A percentile compares a stretch with the other conserved stretches of the same genome.
Conservation (phyloP, 75 land plant genomes). For the Cryptomeria japonica region DNA sequence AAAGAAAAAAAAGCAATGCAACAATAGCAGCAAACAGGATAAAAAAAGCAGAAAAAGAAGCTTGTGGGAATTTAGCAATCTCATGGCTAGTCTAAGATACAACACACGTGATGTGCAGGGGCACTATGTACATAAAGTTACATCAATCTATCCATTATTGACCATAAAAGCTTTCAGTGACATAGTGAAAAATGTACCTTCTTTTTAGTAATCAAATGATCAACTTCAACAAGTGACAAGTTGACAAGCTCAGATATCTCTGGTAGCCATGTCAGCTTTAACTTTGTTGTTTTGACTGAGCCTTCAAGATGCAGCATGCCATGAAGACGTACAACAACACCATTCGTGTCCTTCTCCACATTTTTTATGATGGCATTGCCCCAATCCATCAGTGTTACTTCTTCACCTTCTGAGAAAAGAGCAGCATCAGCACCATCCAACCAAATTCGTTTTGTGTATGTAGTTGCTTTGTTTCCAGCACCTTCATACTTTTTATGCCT, state of each 20-base stretch:
- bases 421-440: slow-evolving; percentile 78
- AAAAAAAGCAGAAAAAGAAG: not conserved
- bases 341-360: slow-evolving; percentile 61
- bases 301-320: slow-evolving; percentile 89
- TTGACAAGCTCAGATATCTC: slow-evolving; percentile 72
- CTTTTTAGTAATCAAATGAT: slow-evolving; percentile 83
- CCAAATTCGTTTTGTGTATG: slow-evolving; percentile 80
- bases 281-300: slow-evolving; percentile 89
- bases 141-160: no score
- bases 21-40: not conserved
- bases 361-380: slow-evolving; percentile 84
- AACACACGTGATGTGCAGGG: not conserved
- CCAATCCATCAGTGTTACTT: slow-evolving; percentile 96
- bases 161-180: no score
- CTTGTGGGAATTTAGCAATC: not conserved
- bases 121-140: not conserved
- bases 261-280: slow-evolving; percentile 93
- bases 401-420: slow-evolving; percentile 72
- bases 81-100: not conserved
- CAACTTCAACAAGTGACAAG: slow-evolving; percentile 68
- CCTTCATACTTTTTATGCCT: slow-evolving; percentile 85
- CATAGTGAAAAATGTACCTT: slow-evolving; percentile 50
- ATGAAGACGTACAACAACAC: slow-evolving; percentile 41
- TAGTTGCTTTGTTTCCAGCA: slow-evolving; percentile 84
- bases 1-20: not conserved